Conservation (phyloP, 2,329 filamentous ascomycete genomes). For the Talaromyces albobiverticillius region DNA sequence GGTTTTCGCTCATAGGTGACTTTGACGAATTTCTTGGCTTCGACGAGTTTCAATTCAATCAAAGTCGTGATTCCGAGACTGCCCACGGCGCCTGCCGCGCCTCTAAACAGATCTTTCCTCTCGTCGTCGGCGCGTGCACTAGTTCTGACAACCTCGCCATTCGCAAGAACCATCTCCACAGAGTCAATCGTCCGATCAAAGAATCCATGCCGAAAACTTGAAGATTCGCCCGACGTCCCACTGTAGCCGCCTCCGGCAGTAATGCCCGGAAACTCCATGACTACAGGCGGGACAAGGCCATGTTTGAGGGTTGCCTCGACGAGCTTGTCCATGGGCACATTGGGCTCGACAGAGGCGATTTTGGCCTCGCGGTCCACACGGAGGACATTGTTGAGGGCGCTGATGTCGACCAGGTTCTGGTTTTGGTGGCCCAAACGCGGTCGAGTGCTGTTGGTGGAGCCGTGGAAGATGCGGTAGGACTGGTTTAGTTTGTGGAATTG, state of each 20-base stretch:
- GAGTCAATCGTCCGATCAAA: constrained; percentile 63
- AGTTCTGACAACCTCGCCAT: constrained; percentile 51
- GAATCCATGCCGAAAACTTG: constrained; percentile 61
- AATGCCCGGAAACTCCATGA: constrained; percentile 71
- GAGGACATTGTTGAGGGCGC: constrained; percentile 20
- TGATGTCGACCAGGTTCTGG: constrained; percentile 23
- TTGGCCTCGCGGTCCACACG: constrained; percentile 40
- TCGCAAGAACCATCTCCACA: constrained; percentile 62
- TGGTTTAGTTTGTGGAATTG: constrained; percentile 46
- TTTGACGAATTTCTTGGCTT: constrained; percentile 57
- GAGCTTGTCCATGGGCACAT: constrained; percentile 65
- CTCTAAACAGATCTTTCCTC: constrained; percentile 56
- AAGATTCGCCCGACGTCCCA: constrained; percentile 62
- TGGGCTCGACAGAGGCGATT: constrained; percentile 66
- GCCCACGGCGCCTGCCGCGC: constrained; percentile 59
- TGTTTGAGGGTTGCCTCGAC: constrained; percentile 56
- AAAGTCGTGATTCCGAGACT: constrained; percentile 61
- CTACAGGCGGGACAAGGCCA: constrained; percentile 60
- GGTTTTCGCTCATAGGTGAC: constrained; percentile 59
- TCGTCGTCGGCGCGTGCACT: constrained; percentile 42
- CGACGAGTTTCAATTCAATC: constrained; percentile 57
- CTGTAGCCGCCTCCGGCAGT: constrained; percentile 66
- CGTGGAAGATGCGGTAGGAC: constrained; percentile 73
- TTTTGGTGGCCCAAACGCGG: constrained; percentile 33
- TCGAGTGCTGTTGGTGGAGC: constrained; percentile 73